Conservation (phyloP, 1,284 basidiomycete species). For the Cutaneotrichosporon cutaneum region DNA sequence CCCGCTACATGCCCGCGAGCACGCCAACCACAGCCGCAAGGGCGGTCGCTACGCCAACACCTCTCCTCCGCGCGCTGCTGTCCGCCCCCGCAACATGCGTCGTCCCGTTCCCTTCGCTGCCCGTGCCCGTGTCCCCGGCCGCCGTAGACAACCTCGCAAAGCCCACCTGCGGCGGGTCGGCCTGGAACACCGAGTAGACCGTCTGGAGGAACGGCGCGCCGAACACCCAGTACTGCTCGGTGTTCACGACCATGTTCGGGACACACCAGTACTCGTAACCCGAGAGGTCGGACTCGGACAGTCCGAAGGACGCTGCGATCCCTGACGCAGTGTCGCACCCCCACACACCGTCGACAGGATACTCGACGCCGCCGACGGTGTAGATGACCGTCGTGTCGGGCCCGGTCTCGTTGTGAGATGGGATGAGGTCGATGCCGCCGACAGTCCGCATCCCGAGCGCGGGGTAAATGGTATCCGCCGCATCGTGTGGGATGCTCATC, state of each 20-base stretch:
- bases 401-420: background rate
- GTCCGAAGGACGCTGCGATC: background rate
- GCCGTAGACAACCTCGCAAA: background rate
- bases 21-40: background rate
- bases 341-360: background rate
- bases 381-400: background rate
- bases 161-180: background rate
- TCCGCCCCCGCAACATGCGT: background rate
- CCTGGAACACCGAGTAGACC: slow-evolving; percentile 4
- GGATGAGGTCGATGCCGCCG: background rate
- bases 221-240: background rate
- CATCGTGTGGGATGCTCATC: background rate
- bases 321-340: background rate
- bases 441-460: background rate
- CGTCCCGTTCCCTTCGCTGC: background rate
- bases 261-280: background rate
- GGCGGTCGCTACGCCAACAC: background rate
- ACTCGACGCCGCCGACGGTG: background rate
- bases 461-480: background rate
- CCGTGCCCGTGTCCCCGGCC: background rate
- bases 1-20: background rate
- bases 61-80: slow-evolving; percentile 3
- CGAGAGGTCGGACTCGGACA: background rate
- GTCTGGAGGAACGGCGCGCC: slow-evolving; percentile 10
- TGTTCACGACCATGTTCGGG: background rate